These are phyloP conservation scores for Rauvolfia tetraphylla DNA, from an alignment of 257 asterid genomes.

Conservation along the genomic window DNA sequence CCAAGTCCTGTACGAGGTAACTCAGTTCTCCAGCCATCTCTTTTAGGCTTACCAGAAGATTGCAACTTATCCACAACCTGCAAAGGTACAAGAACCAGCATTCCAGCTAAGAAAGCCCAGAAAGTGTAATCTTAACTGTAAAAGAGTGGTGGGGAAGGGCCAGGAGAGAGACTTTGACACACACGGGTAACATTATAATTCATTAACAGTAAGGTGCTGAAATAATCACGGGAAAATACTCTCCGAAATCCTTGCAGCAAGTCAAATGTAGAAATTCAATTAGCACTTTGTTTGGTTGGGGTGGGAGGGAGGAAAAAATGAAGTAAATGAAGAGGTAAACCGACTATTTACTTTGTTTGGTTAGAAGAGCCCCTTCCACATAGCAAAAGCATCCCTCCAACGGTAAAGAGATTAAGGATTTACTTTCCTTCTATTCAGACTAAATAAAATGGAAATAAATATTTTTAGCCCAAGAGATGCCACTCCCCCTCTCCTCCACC, in stretches of 20 bases:
- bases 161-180: neutral
- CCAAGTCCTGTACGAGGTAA: conserved; percentile 75
- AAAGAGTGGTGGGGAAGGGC: no score
- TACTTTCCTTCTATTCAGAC: no score
- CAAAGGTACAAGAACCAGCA: conserved; percentile 13
- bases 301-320: no score
- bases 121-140: neutral
- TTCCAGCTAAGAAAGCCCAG: conserved; percentile 9
- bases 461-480: no score
- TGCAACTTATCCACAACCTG: conserved; percentile 89
- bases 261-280: neutral
- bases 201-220: neutral
- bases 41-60: conserved; percentile 78
- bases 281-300: no score
- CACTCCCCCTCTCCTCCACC: no score
- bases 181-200: neutral
- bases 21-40: conserved; percentile 83
- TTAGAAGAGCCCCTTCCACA: no score
- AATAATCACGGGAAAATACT: neutral
- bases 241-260: neutral
- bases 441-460: no score
- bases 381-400: no score
- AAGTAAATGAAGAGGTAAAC: no score
- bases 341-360: no score
- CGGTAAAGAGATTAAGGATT: no score